These are phyloP conservation scores for Penicillium capsulatum DNA, from an alignment of 2,329 filamentous ascomycete species.

Conservation along the genomic window DNA sequence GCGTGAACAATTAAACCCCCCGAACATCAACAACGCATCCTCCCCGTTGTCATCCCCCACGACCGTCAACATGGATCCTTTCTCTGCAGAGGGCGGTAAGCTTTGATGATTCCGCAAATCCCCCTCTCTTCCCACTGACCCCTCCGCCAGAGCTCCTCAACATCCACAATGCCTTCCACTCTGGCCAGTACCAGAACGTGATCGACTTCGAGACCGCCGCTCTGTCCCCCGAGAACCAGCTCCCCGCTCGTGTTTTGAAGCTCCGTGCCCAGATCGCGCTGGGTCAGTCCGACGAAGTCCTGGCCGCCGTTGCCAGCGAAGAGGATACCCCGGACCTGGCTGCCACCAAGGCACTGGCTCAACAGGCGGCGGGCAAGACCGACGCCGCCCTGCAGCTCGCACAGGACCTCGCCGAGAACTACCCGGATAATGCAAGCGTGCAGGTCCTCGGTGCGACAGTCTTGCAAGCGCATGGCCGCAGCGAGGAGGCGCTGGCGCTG, in stretches of 20 bases:
- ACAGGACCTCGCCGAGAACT: slow-evolving; percentile 63
- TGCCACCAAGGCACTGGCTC: slow-evolving; percentile 72
- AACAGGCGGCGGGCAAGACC: slow-evolving; percentile 57
- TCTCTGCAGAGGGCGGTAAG: slow-evolving; percentile 60
- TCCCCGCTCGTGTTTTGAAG: slow-evolving; percentile 71
- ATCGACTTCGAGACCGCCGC: slow-evolving; percentile 77
- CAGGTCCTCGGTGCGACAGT: slow-evolving; percentile 80
- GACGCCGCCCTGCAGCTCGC: slow-evolving; percentile 60
- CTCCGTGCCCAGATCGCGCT: slow-evolving; percentile 80
- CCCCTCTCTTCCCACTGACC: slow-evolving; percentile 5
- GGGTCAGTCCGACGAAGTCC: slow-evolving; percentile 69
- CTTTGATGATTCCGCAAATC: background rate
- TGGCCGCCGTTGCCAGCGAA: slow-evolving; percentile 62
- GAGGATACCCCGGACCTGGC: slow-evolving; percentile 66
- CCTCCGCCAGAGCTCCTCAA: slow-evolving; percentile 57
- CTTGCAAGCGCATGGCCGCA: slow-evolving; percentile 71
- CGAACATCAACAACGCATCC: slow-evolving; percentile 19
- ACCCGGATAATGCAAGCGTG: slow-evolving; percentile 71
- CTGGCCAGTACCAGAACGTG: slow-evolving; percentile 81
- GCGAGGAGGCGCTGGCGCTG: slow-evolving; percentile 78
- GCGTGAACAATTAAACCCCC: slow-evolving; percentile 19
- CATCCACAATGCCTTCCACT: slow-evolving; percentile 63
- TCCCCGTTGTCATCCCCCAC: slow-evolving; percentile 8
- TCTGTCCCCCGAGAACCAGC: slow-evolving; percentile 72
- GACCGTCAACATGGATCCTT: slow-evolving; percentile 54